Conservation (phyloP, 2,329 filamentous ascomycete genomes). For the Ceratocystis huliohia region DNA sequence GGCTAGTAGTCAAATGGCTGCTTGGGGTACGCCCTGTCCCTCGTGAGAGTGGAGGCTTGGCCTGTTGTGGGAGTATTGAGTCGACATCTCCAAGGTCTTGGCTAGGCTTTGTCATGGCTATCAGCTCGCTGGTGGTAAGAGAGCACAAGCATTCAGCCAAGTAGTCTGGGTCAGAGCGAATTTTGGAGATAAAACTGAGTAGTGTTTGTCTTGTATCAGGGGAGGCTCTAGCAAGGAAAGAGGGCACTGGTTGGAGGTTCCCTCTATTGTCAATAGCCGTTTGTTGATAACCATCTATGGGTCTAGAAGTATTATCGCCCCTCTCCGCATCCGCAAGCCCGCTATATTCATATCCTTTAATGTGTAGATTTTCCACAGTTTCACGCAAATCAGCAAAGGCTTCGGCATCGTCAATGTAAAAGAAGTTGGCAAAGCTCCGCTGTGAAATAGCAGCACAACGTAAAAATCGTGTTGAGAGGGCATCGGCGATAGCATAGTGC, state of each 20-base stretch:
- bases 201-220: conserved; percentile 61
- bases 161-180: conserved; percentile 79
- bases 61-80: conserved; percentile 59
- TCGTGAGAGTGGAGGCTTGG: conserved; percentile 39
- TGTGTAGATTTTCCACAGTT: conserved; percentile 66
- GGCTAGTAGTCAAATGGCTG: not conserved
- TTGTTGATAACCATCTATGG: conserved; percentile 31
- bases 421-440: conserved; percentile 63
- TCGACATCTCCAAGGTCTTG: conserved; percentile 70
- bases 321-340: conserved; percentile 60
- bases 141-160: conserved; percentile 68
- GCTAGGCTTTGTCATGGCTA: conserved; percentile 64
- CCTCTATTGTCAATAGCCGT: not conserved
- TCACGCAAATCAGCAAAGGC: conserved; percentile 62
- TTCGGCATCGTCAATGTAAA: conserved; percentile 67
- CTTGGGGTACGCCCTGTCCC: conserved; percentile 27
- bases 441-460: conserved; percentile 63
- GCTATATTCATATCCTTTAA: conserved; percentile 60
- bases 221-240: conserved; percentile 62
- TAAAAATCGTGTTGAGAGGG: conserved; percentile 59
- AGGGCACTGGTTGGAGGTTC: conserved; percentile 27
- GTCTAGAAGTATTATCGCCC: conserved; percentile 47
- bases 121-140: conserved; percentile 63
- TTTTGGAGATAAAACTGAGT: conserved; percentile 63
- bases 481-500: conserved; percentile 60